Percentiles rank a stretch among this genome's conserved stretches.
Conservation (phyloP, 2,329 filamentous ascomycete species). For the Drechmeria coniospora region DNA sequence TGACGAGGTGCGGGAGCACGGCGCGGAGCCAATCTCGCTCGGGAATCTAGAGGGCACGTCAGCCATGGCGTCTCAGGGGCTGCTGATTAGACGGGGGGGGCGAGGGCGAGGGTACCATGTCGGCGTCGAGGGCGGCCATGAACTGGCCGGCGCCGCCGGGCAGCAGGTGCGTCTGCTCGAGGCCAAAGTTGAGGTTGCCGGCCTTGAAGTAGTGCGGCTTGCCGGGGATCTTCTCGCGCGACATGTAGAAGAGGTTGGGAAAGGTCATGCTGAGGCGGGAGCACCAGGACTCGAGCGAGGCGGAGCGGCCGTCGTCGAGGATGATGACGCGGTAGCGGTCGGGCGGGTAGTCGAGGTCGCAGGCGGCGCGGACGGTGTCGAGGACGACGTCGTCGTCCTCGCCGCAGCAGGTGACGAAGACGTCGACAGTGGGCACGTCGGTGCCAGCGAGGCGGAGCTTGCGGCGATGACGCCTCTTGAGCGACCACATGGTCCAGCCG, state of each 20-base stretch:
- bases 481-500: conserved; percentile 39
- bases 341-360: conserved; percentile 36
- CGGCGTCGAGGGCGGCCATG: conserved; percentile 49
- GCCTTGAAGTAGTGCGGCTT: conserved; percentile 45
- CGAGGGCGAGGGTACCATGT: conserved; percentile 32
- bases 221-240: conserved; percentile 31
- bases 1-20: conserved; percentile 42
- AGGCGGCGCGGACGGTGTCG: conserved; percentile 40
- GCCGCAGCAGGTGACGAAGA: conserved; percentile 41
- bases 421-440: conserved; percentile 37
- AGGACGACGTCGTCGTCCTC: conserved; percentile 40
- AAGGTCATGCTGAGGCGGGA: conserved; percentile 21
- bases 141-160: conserved; percentile 40
- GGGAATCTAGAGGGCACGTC: conserved; percentile 31
- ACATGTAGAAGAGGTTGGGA: conserved; percentile 36
- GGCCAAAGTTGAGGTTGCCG: conserved; percentile 46
- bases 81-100: not conserved
- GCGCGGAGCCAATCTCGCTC: conserved; percentile 44
- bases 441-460: conserved; percentile 35
- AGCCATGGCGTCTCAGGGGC: not conserved
- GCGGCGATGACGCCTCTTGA: conserved; percentile 37
- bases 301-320: conserved; percentile 37
- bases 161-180: conserved; percentile 32
- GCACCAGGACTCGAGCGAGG: conserved; percentile 23
- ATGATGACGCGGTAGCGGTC: conserved; percentile 38